These are phyloP conservation scores for Saturnispora mendoncae DNA, from an alignment of 805 yeast genomes.

Conservation along the genomic window DNA sequence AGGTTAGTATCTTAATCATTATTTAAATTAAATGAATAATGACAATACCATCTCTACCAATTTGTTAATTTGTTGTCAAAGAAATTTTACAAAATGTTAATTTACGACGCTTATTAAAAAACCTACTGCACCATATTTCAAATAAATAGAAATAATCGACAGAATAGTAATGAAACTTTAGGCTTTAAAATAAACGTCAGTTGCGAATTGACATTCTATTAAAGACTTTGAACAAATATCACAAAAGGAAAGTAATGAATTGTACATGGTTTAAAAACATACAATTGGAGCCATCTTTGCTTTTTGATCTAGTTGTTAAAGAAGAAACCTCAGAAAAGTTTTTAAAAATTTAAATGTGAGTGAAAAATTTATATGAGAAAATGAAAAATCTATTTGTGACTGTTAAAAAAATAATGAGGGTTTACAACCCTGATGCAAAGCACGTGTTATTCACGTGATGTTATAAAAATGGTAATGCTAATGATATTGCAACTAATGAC, in stretches of 20 bases:
- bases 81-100: conserved; percentile 8
- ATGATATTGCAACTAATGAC: background rate
- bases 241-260: background rate
- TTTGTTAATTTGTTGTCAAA: background rate
- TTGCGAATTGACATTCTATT: conserved; percentile 19
- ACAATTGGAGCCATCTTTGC: conserved; percentile 31
- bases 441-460: conserved; percentile 9
- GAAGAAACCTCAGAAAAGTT: background rate
- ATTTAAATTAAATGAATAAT: background rate
- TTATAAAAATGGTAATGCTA: background rate
- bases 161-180: conserved; percentile 19
- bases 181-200: conserved; percentile 20
- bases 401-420: background rate
- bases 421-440: background rate
- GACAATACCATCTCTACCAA: too few relatives aligned
- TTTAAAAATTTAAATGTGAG: conserved; percentile 1
- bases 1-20: conserved; percentile 10
- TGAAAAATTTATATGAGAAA: background rate
- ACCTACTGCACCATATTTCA: conserved; percentile 11
- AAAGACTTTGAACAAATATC: conserved; percentile 11
- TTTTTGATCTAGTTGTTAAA: conserved; percentile 2
- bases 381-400: background rate
- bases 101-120: conserved; percentile 1
- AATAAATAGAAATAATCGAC: conserved; percentile 9
- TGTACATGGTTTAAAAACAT: conserved; percentile 17